phyloP scores from a whole-genome alignment of 2,329 filamentous ascomycete genomes.

The Ophiocordyceps camponoti-rufipedis region DNA sequence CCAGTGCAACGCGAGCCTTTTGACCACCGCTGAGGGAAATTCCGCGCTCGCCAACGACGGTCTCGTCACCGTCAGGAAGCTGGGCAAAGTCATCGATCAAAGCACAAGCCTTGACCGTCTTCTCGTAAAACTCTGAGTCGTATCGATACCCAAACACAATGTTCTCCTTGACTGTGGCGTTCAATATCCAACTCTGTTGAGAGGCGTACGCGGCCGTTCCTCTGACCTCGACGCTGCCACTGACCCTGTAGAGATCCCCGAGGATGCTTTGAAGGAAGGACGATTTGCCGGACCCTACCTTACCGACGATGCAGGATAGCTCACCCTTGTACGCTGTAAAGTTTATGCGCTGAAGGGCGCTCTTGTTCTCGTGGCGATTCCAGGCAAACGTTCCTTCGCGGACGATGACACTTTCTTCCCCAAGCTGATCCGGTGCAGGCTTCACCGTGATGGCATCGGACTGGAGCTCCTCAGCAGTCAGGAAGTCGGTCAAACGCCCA shows the following conservation, averaged over 20 bases:
- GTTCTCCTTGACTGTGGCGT: conserved; percentile 91
- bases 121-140: conserved; percentile 86
- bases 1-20: conserved; percentile 82
- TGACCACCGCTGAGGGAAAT: conserved; percentile 94
- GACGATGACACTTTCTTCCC: conserved; percentile 74
- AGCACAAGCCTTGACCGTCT: conserved; percentile 81
- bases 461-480: conserved; percentile 80
- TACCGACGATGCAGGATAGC: conserved; percentile 78
- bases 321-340: conserved; percentile 86
- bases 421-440: conserved; percentile 52
- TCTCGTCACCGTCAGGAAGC: conserved; percentile 89
- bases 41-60: conserved; percentile 87
- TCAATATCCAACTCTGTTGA: conserved; percentile 92
- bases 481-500: conserved; percentile 64
- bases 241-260: conserved; percentile 79
- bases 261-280: conserved; percentile 78
- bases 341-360: conserved; percentile 64
- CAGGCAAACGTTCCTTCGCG: conserved; percentile 82
- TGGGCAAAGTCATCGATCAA: conserved; percentile 79
- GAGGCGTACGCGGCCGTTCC: conserved; percentile 81
- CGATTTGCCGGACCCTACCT: conserved; percentile 90
- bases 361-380: conserved; percentile 62
- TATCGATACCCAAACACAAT: conserved; percentile 92
- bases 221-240: conserved; percentile 65
- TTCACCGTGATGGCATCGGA: conserved; percentile 57